phyloP scores from a whole-genome alignment of 2,329 filamentous ascomycete genomes.

The Phaeosphaeriaceae sp. region DNA sequence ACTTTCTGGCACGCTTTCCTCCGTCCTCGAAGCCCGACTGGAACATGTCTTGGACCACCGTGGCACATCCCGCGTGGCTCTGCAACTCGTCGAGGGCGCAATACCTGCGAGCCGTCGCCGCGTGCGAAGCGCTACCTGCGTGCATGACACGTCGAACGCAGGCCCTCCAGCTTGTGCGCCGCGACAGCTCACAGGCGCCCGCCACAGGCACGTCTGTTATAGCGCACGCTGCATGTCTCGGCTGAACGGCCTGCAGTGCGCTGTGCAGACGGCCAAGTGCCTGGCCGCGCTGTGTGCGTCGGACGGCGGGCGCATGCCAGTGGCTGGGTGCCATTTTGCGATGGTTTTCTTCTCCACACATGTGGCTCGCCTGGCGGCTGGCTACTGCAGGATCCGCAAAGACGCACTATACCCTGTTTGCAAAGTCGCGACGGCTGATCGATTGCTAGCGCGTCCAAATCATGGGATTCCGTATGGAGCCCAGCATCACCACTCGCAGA shows the following conservation, averaged over 20 bases:
- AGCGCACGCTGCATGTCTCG: not conserved
- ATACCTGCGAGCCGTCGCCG: slow-evolving; percentile 10
- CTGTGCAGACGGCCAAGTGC: too few relatives aligned
- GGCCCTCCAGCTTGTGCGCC: slow-evolving; percentile 14
- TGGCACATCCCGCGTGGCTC: slow-evolving; percentile 26
- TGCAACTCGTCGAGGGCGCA: slow-evolving; percentile 6
- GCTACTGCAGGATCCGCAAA: slow-evolving; percentile 29
- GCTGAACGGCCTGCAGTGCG: not conserved
- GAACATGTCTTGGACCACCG: slow-evolving; percentile 19
- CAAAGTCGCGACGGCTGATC: slow-evolving; percentile 25
- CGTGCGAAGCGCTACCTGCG: slow-evolving; percentile 18
- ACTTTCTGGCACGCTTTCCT: not conserved
- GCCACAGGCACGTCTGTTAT: slow-evolving; percentile 7
- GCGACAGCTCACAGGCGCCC: slow-evolving; percentile 25
- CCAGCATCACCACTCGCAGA: slow-evolving; percentile 35
- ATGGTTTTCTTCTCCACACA: slow-evolving; percentile 33
- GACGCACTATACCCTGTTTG: slow-evolving; percentile 15
- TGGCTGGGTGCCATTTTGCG: slow-evolving; percentile 20
- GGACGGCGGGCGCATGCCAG: slow-evolving; percentile 7
- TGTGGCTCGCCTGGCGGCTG: slow-evolving; percentile 27
- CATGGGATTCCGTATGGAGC: slow-evolving; percentile 34
- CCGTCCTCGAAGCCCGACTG: not conserved
- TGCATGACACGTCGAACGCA: slow-evolving; percentile 23
- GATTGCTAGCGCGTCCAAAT: slow-evolving; percentile 38
- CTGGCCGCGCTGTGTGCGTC: not conserved